Evolutionary conservation across 2,329 filamentous ascomycete species (phyloP).

Genomic region (Claviceps africana): DNA sequence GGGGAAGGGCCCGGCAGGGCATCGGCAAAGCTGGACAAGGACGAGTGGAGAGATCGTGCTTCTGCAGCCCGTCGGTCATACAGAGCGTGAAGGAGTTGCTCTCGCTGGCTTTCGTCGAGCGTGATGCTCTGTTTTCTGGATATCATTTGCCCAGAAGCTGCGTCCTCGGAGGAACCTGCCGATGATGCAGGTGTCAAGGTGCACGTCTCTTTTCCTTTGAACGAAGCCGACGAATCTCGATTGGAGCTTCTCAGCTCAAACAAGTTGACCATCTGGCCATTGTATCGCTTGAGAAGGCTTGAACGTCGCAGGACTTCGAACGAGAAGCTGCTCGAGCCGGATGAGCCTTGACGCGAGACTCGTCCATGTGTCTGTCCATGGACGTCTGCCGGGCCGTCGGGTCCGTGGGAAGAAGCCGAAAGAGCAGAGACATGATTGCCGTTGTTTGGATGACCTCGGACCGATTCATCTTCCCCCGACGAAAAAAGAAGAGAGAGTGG

Average conservation of each 20-base stretch:
- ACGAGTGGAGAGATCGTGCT: not conserved
- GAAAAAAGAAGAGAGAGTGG: not conserved
- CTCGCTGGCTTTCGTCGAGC: not conserved
- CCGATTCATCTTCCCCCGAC: not conserved
- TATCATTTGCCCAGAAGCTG: not conserved
- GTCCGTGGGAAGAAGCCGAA: not conserved
- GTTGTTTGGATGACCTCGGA: not conserved
- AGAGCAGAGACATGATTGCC: not conserved
- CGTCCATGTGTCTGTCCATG: not conserved
- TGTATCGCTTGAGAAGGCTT: not conserved
- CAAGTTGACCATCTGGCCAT: not conserved
- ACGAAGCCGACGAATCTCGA: not conserved
- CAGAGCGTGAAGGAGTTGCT: conserved; percentile 3
- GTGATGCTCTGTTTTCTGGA: conserved; percentile 1
- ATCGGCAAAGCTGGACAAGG: not conserved
- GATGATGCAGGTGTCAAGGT: conserved; percentile 1
- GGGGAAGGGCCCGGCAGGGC: not conserved
- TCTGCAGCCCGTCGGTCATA: not conserved
- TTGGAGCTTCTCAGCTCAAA: conserved; percentile 1
- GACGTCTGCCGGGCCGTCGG: not conserved
- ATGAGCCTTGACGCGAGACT: not conserved
- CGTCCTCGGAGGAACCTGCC: not conserved
- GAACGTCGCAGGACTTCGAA: conserved; percentile 1
- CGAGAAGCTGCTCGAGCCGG: not conserved
- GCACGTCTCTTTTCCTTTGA: not conserved